phyloP scores from a whole-genome alignment of 257 asterid species.

The Penstemon eatonii region DNA sequence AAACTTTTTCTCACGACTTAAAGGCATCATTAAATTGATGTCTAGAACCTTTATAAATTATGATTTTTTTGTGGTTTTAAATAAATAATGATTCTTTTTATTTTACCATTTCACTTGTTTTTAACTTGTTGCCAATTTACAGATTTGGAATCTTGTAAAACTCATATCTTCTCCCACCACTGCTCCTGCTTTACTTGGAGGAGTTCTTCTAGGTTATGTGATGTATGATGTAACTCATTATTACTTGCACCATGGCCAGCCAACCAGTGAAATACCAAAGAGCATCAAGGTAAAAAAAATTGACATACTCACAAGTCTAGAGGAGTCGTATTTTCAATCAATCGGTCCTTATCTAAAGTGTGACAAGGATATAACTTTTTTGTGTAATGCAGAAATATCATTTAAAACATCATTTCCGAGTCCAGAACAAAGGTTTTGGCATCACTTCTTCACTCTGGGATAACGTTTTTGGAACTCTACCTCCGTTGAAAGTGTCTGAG shows the following conservation, averaged over 20 bases:
- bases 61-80: background rate
- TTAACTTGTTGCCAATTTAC: constrained; percentile 29
- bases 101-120: too few relatives aligned
- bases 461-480: constrained; percentile 78
- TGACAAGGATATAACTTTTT: background rate
- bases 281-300: constrained; percentile 60
- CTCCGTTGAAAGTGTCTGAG: constrained; percentile 48
- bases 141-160: constrained; percentile 66
- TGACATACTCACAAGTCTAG: too few relatives aligned
- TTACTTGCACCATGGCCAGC: constrained; percentile 85
- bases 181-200: constrained; percentile 73
- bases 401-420: constrained; percentile 83
- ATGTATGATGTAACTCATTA: constrained; percentile 88
- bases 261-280: constrained; percentile 50
- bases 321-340: background rate
- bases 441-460: constrained; percentile 90
- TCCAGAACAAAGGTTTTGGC: constrained; percentile 82
- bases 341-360: background rate
- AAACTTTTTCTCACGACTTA: background rate
- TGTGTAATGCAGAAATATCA: constrained; percentile 68
- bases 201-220: constrained; percentile 78
- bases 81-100: background rate
- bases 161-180: constrained; percentile 50
- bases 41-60: background rate
- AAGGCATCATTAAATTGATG: too few relatives aligned